These are phyloP conservation scores for Sporothrix globosa DNA, from an alignment of 2,329 filamentous ascomycete genomes.

Conservation along the genomic window DNA sequence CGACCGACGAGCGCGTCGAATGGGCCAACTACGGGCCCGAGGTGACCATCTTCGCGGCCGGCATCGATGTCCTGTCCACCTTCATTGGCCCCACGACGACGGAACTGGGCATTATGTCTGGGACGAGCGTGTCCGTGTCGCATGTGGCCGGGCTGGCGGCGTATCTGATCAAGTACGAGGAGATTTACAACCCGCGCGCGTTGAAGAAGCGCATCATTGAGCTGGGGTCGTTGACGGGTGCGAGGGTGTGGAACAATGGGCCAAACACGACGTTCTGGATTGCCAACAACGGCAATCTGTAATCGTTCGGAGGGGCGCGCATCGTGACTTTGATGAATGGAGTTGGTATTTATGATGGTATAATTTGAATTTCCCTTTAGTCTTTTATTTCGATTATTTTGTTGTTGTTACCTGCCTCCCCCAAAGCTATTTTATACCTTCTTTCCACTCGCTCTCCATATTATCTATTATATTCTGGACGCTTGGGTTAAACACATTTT, in stretches of 20 bases:
- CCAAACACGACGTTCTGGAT: slow-evolving; percentile 56
- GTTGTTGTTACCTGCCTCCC: not conserved
- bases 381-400: not conserved
- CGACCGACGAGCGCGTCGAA: slow-evolving; percentile 51
- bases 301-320: not conserved
- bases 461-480: not conserved
- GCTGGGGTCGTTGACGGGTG: slow-evolving; percentile 54
- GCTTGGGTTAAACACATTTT: not conserved
- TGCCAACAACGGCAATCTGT: slow-evolving; percentile 58
- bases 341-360: slow-evolving; percentile 8
- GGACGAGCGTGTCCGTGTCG: slow-evolving; percentile 38
- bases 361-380: not conserved
- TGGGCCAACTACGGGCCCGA: slow-evolving; percentile 62
- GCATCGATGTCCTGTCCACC: slow-evolving; percentile 57
- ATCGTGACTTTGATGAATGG: slow-evolving; percentile 6
- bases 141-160: slow-evolving; percentile 38
- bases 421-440: not conserved
- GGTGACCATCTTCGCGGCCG: slow-evolving; percentile 61
- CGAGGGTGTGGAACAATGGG: slow-evolving; percentile 49
- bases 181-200: slow-evolving; percentile 47
- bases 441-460: not conserved
- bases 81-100: slow-evolving; percentile 54
- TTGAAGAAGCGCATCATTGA: slow-evolving; percentile 71
- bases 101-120: slow-evolving; percentile 43
- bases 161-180: slow-evolving; percentile 37